Conservation (phyloP, 177 flowering plant genomes). For the Tripterygium wilfordii region DNA sequence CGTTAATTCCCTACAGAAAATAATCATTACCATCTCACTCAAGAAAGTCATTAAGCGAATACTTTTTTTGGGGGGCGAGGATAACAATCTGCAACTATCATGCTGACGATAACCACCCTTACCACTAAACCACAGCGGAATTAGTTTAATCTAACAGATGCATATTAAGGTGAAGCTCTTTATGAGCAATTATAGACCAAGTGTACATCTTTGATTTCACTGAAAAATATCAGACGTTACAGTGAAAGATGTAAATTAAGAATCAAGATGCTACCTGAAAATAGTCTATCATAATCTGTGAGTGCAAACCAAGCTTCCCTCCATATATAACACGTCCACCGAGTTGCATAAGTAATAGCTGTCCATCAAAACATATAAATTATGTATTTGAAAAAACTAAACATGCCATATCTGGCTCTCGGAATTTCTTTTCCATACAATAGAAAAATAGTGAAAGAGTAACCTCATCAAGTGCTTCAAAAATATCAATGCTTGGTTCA, state of each 20-base stretch:
- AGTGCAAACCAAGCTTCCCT: constrained; percentile 70
- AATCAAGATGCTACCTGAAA: constrained; percentile 53
- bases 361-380: constrained; percentile 10
- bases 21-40: not conserved
- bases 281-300: constrained; percentile 65
- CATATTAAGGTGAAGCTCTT: no score
- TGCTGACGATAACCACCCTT: no score
- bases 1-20: constrained; percentile 43
- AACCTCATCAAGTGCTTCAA: constrained; percentile 98
- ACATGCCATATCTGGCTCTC: not conserved
- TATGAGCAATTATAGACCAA: no score
- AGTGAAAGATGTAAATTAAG: not conserved
- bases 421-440: not conserved
- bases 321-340: constrained; percentile 90
- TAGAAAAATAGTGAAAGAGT: not conserved
- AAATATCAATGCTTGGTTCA: constrained; percentile 96
- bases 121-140: no score
- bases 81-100: no score
- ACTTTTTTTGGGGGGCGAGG: no score
- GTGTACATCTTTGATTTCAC: no score
- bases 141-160: no score
- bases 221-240: not conserved
- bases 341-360: constrained; percentile 91
- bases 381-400: not conserved
- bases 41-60: not conserved